A percentile compares a stretch with the other conserved stretches of the same genome.
Evolutionary conservation across 2,329 filamentous ascomycete genomes (phyloP).

Genomic region (Diaporthe australafricana): DNA sequence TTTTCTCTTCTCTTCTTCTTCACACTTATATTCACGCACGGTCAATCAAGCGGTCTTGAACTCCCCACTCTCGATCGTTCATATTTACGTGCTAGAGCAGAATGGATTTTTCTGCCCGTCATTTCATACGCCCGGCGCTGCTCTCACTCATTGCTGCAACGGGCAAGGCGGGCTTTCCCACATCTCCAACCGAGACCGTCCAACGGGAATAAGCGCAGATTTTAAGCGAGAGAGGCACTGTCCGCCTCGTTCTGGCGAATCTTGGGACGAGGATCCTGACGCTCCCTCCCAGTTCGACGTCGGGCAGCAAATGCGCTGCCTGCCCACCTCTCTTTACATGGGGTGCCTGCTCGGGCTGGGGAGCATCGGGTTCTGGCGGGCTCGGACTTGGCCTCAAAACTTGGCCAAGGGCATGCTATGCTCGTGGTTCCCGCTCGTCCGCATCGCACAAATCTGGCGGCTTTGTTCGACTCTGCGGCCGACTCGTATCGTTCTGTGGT

Average conservation of each 20-base stretch:
- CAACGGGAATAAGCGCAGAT: constrained; percentile 3
- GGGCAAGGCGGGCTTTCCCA: constrained; percentile 34
- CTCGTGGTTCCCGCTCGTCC: constrained; percentile 22
- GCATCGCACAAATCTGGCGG: constrained; percentile 20
- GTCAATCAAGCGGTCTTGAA: constrained; percentile 71
- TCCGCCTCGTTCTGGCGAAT: not conserved
- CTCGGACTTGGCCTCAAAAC: not conserved
- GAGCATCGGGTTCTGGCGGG: not conserved
- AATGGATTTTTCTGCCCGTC: constrained; percentile 36
- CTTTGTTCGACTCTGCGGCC: not conserved
- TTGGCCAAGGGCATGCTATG: not conserved
- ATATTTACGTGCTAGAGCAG: constrained; percentile 71
- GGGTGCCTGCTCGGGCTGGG: not conserved
- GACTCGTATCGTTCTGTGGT: not conserved
- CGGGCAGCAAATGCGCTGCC: constrained; percentile 1
- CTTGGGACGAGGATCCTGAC: not conserved
- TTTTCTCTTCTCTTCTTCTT: constrained; percentile 41
- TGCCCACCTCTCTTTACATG: not conserved
- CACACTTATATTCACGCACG: constrained; percentile 64
- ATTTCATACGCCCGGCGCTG: constrained; percentile 37
- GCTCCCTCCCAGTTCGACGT: constrained; percentile 12
- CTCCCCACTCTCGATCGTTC: constrained; percentile 66
- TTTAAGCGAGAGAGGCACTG: not conserved
- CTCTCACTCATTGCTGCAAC: constrained; percentile 25
- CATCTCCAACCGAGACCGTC: constrained; percentile 27